Evolutionary conservation across 345 rosid genomes (phyloP), one percentile per base, ranked within the genome.

Genomic region (Barbarea vulgaris): DNA sequence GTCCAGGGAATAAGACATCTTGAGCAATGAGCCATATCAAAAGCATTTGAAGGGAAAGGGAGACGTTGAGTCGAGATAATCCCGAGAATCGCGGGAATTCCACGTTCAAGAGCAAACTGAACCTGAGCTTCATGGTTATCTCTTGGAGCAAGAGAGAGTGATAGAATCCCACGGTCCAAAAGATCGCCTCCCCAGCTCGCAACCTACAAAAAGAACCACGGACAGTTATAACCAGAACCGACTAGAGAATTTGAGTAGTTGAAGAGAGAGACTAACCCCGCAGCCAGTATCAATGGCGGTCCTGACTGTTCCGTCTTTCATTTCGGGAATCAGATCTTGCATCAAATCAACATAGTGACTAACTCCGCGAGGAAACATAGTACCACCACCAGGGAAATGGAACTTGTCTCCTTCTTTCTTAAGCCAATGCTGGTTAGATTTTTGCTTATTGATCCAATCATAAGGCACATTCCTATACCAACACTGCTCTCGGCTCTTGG

Each of bases 111-210:
- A 13, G 99, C 99, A 67, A 95, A 95, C 72, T 92, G 99, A 56
- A 95, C 99, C 72, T 92, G 99, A 78, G 99, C 99, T 82, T 95
- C 99, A 76, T 95, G 99, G 82, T 95, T 95, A 73, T 95, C 99
- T 83, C 99, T 88, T 18, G 99, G 99, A 12, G 99, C 99, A 33
- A 95, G 98, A 67, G 99, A 95, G 58, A 95, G 83, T n/a, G 99
- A 83, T 18, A 95, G 81, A 61, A 92, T 89, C 42, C 94, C 91
- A 33, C 89, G 97, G 73, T 95, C 97, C 47, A 95, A 82, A 41
- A 95, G 85, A 87, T 95, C 98, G 4, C 99, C 99, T 78, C 99
- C 99, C 99, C 99, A 95, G 81, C 99, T 95, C 6, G 99, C 99
- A 77, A 95, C 99, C 99, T 95, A 72, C 33, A 78, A 34, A 69